Percentiles rank a stretch among this genome's conserved stretches.
Evolutionary conservation across 495 filamentous ascomycete genomes (phyloP).

Genomic region (Niebla homalea): DNA sequence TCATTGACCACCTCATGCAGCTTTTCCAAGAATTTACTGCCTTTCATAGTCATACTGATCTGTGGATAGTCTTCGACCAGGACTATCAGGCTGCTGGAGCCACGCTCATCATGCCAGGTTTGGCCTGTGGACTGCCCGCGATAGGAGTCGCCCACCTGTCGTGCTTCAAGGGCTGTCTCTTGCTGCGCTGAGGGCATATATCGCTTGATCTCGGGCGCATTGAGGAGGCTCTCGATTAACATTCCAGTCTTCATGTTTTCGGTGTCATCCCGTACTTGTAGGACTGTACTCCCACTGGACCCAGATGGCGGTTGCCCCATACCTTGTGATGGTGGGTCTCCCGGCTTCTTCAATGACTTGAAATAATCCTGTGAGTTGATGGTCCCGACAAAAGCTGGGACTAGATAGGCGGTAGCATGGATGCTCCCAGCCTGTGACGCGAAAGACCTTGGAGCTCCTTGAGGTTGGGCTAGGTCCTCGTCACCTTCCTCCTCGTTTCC

Average conservation of each 20-base stretch:
- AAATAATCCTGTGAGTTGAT: neutral
- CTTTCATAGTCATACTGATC: conserved; percentile 47
- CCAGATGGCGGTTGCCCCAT: neutral
- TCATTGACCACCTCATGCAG: conserved; percentile 59
- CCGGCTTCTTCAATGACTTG: neutral
- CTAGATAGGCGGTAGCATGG: no score
- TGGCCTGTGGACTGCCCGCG: neutral
- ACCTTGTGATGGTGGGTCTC: neutral
- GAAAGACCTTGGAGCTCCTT: neutral
- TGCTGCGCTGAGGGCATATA: neutral
- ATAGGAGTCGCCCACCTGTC: neutral
- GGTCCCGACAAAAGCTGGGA: no score
- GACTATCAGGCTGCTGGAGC: conserved; percentile 39
- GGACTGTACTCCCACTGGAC: neutral
- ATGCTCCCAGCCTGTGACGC: no score
- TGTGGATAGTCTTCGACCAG: conserved; percentile 73
- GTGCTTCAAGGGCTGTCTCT: neutral
- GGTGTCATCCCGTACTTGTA: conserved; percentile 10
- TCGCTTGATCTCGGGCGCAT: conserved; percentile 18
- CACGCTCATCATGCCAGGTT: neutral
- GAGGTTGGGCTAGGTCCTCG: conserved; percentile 9
- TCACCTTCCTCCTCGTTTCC: conserved; percentile 30
- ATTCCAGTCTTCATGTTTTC: conserved; percentile 22
- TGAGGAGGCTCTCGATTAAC: conserved; percentile 22
- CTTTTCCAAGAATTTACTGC: conserved; percentile 47